A percentile compares a stretch with the other conserved stretches of the same genome.
These are phyloP conservation scores for Nannizziopsis barbatae DNA, from an alignment of 2,329 filamentous ascomycete species.

Conservation along the genomic window DNA sequence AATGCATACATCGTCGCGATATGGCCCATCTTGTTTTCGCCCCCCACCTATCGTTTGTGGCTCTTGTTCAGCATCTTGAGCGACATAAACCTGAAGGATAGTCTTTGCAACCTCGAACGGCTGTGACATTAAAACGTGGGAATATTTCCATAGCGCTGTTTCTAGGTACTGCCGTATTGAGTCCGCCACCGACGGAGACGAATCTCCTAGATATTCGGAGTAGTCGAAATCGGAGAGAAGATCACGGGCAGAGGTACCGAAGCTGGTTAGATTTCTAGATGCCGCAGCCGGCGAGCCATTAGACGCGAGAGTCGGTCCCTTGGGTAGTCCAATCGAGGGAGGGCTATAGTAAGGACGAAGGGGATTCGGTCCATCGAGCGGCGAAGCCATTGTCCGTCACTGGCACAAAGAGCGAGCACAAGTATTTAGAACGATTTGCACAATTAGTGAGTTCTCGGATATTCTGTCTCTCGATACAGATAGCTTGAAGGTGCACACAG, in stretches of 20 bases:
- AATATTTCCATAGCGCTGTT: slow-evolving; percentile 84
- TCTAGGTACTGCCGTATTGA: slow-evolving; percentile 68
- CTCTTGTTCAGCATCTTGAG: slow-evolving; percentile 29
- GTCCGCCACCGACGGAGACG: slow-evolving; percentile 62
- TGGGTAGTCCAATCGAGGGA: slow-evolving; percentile 52
- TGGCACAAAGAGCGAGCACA: neutral
- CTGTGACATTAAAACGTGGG: slow-evolving; percentile 76
- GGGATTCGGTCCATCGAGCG: slow-evolving; percentile 46
- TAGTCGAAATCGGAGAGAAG: slow-evolving; percentile 87
- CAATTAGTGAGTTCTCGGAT: too few species aligned
- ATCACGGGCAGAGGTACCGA: slow-evolving; percentile 60
- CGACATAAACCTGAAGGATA: slow-evolving; percentile 64
- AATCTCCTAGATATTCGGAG: slow-evolving; percentile 69
- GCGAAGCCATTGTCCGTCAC: slow-evolving; percentile 33
- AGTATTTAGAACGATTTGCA: neutral
- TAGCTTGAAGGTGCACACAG: neutral
- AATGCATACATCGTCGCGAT: slow-evolving; percentile 24
- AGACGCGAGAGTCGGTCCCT: slow-evolving; percentile 32
- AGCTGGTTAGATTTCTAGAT: slow-evolving; percentile 39
- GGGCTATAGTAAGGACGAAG: slow-evolving; percentile 52
- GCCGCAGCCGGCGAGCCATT: slow-evolving; percentile 23
- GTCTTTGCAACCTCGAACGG: slow-evolving; percentile 97
- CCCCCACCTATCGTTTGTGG: slow-evolving; percentile 23
- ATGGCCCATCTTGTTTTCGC: slow-evolving; percentile 20
- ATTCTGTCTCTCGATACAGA: too few species aligned